Evolutionary conservation across 352 stramenopile species (phyloP).

Genomic region (Phytopythium boreale): DNA sequence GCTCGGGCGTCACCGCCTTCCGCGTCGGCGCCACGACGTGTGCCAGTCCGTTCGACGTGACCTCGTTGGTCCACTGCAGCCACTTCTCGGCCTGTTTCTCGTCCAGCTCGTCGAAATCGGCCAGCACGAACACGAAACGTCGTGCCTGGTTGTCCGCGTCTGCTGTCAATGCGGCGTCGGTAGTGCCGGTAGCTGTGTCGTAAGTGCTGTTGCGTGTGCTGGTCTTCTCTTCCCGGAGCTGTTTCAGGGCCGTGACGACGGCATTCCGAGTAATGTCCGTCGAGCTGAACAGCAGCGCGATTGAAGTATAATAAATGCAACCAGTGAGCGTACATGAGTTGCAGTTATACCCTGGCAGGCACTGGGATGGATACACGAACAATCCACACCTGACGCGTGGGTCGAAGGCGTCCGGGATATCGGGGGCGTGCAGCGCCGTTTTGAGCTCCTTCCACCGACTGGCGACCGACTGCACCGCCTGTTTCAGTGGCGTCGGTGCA

Average conservation of each 20-base stretch:
- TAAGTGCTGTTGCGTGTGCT: not conserved
- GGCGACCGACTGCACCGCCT: slow-evolving; percentile 24
- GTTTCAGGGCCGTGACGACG: slow-evolving; percentile 9
- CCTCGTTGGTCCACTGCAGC: slow-evolving; percentile 49
- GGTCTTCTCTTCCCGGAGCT: not conserved
- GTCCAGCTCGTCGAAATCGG: slow-evolving; percentile 46
- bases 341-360: not conserved
- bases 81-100: slow-evolving; percentile 28
- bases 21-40: slow-evolving; percentile 56
- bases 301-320: not conserved
- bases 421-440: slow-evolving; percentile 27
- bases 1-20: slow-evolving; percentile 37
- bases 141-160: not conserved
- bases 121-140: slow-evolving; percentile 52
- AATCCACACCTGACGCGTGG: slow-evolving; percentile 18
- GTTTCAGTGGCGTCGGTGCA: slow-evolving; percentile 20
- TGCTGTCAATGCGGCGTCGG: not conserved
- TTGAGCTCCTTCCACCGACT: slow-evolving; percentile 42
- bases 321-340: not conserved
- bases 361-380: not conserved
- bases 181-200: not conserved
- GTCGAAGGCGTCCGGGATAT: slow-evolving; percentile 41
- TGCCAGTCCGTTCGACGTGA: slow-evolving; percentile 41
- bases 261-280: slow-evolving; percentile 7
- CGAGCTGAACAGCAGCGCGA: not conserved